phyloP scores from a whole-genome alignment of 2,329 filamentous ascomycete species.

The Cryphonectria japonica region DNA sequence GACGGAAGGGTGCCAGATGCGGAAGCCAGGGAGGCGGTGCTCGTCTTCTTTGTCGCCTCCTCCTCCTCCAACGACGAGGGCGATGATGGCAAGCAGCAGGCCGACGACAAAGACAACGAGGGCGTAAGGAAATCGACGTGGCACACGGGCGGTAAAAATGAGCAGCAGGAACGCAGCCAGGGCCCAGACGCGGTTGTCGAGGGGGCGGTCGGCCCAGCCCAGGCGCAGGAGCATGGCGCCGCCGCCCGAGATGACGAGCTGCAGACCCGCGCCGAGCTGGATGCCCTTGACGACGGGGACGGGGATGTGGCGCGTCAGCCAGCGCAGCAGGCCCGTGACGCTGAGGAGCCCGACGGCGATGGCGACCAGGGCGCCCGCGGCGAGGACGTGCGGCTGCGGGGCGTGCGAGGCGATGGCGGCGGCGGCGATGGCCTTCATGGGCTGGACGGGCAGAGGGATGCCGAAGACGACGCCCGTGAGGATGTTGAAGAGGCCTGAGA shows the following conservation, averaged over 20 bases:
- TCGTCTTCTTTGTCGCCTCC: slow-evolving; percentile 13
- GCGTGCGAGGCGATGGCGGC: slow-evolving; percentile 77
- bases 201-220: slow-evolving; percentile 67
- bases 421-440: slow-evolving; percentile 84
- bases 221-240: slow-evolving; percentile 68
- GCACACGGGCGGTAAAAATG: slow-evolving; percentile 66
- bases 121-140: slow-evolving; percentile 73
- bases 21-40: slow-evolving; percentile 52
- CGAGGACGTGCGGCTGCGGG: slow-evolving; percentile 72
- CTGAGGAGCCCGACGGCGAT: slow-evolving; percentile 75
- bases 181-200: slow-evolving; percentile 81
- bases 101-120: slow-evolving; percentile 72
- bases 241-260: slow-evolving; percentile 78
- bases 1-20: slow-evolving; percentile 62
- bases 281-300: slow-evolving; percentile 92
- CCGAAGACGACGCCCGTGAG: slow-evolving; percentile 82
- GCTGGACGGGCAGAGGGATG: slow-evolving; percentile 88
- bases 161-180: slow-evolving; percentile 74
- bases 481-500: slow-evolving; percentile 87
- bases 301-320: slow-evolving; percentile 75
- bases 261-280: slow-evolving; percentile 88
- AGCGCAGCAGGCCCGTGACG: slow-evolving; percentile 75
- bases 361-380: slow-evolving; percentile 81
- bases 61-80: slow-evolving; percentile 24
- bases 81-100: slow-evolving; percentile 62